A percentile compares a stretch with the other conserved stretches of the same genome.
phyloP scores from a whole-genome alignment of 75 land plant genomes.

The Picea glauca region DNA sequence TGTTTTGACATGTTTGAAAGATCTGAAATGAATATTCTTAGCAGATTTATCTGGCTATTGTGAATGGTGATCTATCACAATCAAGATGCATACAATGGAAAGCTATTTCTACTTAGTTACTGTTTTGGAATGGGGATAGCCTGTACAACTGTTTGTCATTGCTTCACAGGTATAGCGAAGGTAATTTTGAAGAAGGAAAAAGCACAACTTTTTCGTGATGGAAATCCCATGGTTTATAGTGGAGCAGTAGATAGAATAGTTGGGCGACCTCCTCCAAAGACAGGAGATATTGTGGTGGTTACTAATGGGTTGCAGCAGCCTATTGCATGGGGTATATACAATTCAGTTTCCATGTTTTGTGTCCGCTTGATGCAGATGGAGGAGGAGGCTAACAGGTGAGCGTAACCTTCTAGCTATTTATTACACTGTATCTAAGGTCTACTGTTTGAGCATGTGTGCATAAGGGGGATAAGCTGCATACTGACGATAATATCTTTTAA shows the following conservation, averaged over 20 bases:
- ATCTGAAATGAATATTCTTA: too few species aligned
- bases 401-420: not conserved
- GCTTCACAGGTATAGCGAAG: slow-evolving; percentile 58
- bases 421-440: not conserved
- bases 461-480: not conserved
- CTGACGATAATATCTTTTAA: not conserved
- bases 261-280: slow-evolving; percentile 84
- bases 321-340: slow-evolving; percentile 95
- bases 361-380: slow-evolving; percentile 93
- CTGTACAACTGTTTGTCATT: too few species aligned
- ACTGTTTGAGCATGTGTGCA: not conserved
- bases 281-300: slow-evolving; percentile 89
- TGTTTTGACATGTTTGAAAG: too few species aligned
- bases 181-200: slow-evolving; percentile 97
- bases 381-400: slow-evolving; percentile 77
- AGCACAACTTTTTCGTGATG: slow-evolving; percentile 72
- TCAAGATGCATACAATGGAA: too few species aligned
- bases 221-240: slow-evolving; percentile 97
- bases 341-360: slow-evolving; percentile 93
- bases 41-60: too few species aligned
- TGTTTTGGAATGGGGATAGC: too few species aligned
- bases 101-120: too few species aligned
- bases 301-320: slow-evolving; percentile 87
- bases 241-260: slow-evolving; percentile 90
- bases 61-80: too few species aligned